Evolutionary conservation across 176 grass and related monocot species (phyloP).

Genomic region (Alopecurus myosuroides): DNA sequence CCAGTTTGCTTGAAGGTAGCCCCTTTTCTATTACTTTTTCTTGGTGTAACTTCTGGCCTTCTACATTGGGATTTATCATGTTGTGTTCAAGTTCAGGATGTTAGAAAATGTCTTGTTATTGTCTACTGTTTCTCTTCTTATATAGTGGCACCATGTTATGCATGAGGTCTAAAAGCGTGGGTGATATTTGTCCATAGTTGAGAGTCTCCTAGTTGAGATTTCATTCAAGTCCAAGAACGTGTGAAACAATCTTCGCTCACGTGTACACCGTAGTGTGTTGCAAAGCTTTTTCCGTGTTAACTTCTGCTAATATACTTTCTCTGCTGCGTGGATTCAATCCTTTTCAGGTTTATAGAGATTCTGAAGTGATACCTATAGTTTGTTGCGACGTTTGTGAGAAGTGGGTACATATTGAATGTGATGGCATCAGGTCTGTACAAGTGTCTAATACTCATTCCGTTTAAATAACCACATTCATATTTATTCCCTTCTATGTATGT

Average conservation of each 20-base stretch:
- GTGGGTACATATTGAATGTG: slow-evolving; percentile 96
- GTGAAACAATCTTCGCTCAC: background rate
- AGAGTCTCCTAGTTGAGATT: slow-evolving; percentile 2
- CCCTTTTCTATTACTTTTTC: background rate
- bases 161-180: background rate
- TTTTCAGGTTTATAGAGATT: slow-evolving; percentile 98
- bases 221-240: slow-evolving; percentile 1
- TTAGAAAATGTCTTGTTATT: background rate
- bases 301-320: background rate
- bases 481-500: background rate
- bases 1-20: slow-evolving; percentile 95
- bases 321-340: background rate
- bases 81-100: background rate
- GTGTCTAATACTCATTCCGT: background rate
- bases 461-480: slow-evolving; percentile 13
- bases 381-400: slow-evolving; percentile 97
- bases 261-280: background rate
- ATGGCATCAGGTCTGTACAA: slow-evolving; percentile 82
- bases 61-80: background rate
- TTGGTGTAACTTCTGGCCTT: background rate
- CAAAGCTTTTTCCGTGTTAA: slow-evolving; percentile 23
- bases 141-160: slow-evolving; percentile 14
- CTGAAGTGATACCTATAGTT: slow-evolving; percentile 97
- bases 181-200: slow-evolving; percentile 1
- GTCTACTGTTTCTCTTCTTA: background rate